Conservation (phyloP, 164 flowering plant genomes). For the Santalum album region DNA sequence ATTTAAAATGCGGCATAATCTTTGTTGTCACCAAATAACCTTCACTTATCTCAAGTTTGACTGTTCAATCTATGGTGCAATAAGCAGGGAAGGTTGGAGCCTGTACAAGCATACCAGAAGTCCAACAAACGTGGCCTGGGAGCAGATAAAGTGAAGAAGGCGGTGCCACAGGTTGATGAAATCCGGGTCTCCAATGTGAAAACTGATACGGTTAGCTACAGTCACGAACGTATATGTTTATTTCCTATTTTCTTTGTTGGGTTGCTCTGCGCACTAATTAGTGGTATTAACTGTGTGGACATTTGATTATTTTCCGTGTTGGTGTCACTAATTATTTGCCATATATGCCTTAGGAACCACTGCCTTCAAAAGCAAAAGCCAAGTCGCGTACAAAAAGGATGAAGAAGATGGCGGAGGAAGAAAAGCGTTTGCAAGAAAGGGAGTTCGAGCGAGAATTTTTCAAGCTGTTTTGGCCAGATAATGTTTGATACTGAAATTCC, state of each 20-base stretch:
- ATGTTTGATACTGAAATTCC: conserved; percentile 39
- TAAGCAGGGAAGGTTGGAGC: conserved; percentile 77
- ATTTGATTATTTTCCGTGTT: too few species aligned
- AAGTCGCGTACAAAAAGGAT: conserved; percentile 50
- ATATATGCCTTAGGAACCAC: conserved; percentile 25
- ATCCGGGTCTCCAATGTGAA: conserved; percentile 8
- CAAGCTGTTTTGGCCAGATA: conserved; percentile 93
- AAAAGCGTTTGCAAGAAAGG: conserved; percentile 53
- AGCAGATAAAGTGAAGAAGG: conserved; percentile 47
- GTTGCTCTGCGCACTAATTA: background rate
- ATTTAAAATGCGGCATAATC: too few species aligned
- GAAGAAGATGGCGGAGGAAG: conserved; percentile 55
- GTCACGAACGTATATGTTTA: background rate
- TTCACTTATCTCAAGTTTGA: too few species aligned
- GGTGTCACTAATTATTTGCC: too few species aligned
- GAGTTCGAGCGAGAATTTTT: conserved; percentile 70
- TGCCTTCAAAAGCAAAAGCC: conserved; percentile 24
- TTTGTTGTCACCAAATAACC: too few species aligned
- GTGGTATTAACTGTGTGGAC: too few species aligned
- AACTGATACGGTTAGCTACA: conserved; percentile 30
- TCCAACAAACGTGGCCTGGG: conserved; percentile 77
- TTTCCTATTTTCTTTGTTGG: background rate
- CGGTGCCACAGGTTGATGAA: conserved; percentile 6
- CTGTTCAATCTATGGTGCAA: too few species aligned
- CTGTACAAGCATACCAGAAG: conserved; percentile 50